Percentiles rank a stretch among this genome's conserved stretches.
phyloP scores from a whole-genome alignment of 345 rosid genomes.

The Viola odorata region DNA sequence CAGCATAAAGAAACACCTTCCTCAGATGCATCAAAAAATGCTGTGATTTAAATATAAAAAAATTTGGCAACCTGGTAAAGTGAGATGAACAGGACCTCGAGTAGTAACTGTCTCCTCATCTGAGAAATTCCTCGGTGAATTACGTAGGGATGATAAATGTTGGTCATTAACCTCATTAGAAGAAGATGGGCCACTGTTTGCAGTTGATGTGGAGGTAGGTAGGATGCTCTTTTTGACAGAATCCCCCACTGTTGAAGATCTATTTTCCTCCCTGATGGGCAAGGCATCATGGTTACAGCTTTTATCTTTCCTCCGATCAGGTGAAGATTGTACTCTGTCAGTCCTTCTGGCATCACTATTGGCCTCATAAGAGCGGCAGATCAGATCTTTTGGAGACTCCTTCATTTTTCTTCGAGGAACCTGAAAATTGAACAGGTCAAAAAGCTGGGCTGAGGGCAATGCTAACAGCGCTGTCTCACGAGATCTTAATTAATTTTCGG shows the following conservation, averaged over 20 bases:
- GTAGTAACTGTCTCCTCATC: slow-evolving; percentile 56
- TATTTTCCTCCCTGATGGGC: slow-evolving; percentile 47
- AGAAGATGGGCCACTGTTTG: slow-evolving; percentile 77
- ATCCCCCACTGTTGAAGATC: slow-evolving; percentile 23
- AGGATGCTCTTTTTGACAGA: slow-evolving; percentile 37
- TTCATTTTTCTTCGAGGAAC: slow-evolving; percentile 64
- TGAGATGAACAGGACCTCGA: slow-evolving; percentile 50
- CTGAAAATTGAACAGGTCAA: slow-evolving; percentile 30
- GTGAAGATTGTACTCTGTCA: slow-evolving; percentile 45
- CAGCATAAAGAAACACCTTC: not conserved
- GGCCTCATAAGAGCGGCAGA: slow-evolving; percentile 37
- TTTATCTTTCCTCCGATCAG: slow-evolving; percentile 52
- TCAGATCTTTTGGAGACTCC: slow-evolving; percentile 58
- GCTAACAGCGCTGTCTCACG: not conserved
- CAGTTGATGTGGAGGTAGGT: slow-evolving; percentile 44
- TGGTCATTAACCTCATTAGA: slow-evolving; percentile 63
- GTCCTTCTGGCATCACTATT: slow-evolving; percentile 59
- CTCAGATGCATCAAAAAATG: too few relatives aligned
- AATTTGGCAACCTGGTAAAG: slow-evolving; percentile 63
- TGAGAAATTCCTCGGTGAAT: slow-evolving; percentile 56
- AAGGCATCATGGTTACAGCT: slow-evolving; percentile 37
- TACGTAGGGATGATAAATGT: slow-evolving; percentile 49
- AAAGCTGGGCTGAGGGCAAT: not conserved
- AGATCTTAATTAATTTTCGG: not conserved
- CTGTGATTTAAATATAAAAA: too few relatives aligned